Evolutionary conservation across 805 yeast species (phyloP), one percentile per base, ranked within the genome.

Genomic region (Yarrowia hollandica): DNA sequence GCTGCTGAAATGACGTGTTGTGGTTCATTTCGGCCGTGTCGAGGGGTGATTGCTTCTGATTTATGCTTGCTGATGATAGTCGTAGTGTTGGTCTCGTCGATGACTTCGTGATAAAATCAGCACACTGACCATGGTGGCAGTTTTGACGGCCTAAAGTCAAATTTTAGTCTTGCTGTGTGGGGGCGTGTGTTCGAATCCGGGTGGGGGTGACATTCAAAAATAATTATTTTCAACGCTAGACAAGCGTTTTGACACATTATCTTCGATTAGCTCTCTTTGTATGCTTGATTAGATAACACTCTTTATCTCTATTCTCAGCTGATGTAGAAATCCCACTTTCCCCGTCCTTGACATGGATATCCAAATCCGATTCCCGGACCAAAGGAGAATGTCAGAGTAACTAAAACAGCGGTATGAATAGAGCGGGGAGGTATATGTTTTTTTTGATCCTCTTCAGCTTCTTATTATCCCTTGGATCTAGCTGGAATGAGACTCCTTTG

Each of bases 1-100:
- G 59, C 37, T 55, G 59, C 38, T 55, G 59, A 28, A 55, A 55
- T 28, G 58, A 52, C 35, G 58, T 52, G 58, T 52, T 52, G 58
- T 37, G 58, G 22, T 52, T 35, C 58, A 52, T 52, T 33, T 44
- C 54, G 54, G 37, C 54, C 28, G 35, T 10, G 54, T 31, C 28
- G 37, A 18, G 37, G 37, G 25, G 16, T 30, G 35, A 31, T 26
- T 12, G 18, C 33, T 12, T 26, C 14, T 23, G 50, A 42, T 42
- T 42, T 18, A 23, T 28, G 50, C 34, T 44, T 28, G 26, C 37
- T 30, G 34, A 39, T 22, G 44, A n/a, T 23, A 10, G 48, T 41
- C 33, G 25, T 44, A 11, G 26, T 30, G 16, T n/a, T 31, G 12
- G 19, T 7, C 19, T n/a, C 30, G 54, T 44, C 54, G 54, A 44